Evolutionary conservation across 2,329 filamentous ascomycete species (phyloP), one percentile per base, ranked within the genome.

Genomic region (Aspergillus pseudoterreus): DNA sequence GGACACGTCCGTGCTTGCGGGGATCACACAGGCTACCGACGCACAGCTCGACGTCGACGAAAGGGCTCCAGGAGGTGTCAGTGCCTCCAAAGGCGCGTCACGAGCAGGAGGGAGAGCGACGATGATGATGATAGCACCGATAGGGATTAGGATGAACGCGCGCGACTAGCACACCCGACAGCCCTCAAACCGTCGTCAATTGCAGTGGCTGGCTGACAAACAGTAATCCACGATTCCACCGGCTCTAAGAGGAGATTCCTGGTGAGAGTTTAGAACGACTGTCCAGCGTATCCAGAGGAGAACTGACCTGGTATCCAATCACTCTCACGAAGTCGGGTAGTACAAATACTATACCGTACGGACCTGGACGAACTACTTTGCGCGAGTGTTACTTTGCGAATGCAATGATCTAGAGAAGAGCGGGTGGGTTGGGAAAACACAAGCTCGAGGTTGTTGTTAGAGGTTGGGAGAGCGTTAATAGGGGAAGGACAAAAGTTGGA

Each of bases 261-360:
- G n/a, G 35, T 14, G 45, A 41, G 22, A 30, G 15, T 32, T 36
- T 38, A 50, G 46, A 51, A 45, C n/a, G n/a, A 12, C 27, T 27
- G 32, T 43, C 43, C 8, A 21, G 33, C 36, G 41, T 21, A 30
- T 10, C 49, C 35, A 17, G 36, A 19, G 33, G 30, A 22, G 19
- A 15, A 52, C 56, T 52, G 17, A 58, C 54, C 54, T 55, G 43
- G 51, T 49, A 30, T 19, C 27, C 36, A 42, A 21, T 19, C 27
- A 32, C 30, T 35, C 51, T 36, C n/a, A 41, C 10, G 39, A 39
- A 42, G 48, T 43, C 19, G 30, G n/a, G 50, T 27, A 53, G 43
- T 38, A 19, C 17, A 19, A 19, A 3, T 19, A 19, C 17, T 19
- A 19, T 19, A 45, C 35, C 22, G 22, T 6, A 22, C 22, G 27